Base-by-base conservation (phyloP, 2,329 filamentous ascomycete species). In the Phyllosticta capitalensis region DNA sequence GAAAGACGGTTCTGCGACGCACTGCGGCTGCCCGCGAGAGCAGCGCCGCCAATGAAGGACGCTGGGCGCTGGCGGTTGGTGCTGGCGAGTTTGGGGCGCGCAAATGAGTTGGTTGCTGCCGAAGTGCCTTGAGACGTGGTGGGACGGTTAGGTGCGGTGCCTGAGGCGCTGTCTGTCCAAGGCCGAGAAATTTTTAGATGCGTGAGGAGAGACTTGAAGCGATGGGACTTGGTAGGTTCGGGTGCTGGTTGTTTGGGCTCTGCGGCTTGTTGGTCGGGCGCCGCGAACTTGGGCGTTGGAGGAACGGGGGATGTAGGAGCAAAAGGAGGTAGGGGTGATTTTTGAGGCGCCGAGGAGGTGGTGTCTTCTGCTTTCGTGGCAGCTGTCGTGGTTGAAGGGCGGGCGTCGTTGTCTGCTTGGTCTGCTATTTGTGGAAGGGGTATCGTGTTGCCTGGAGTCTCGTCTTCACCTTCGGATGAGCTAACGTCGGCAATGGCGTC, bases 271-370 rank as follows among this genome's bases (percentile, higher is more conserved):
- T 54, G 21, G 53, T 28, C 19, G 53, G 53, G 21, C 20, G 33
- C 6, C 20, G 5, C 20, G 22, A 22, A 26, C 20, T 52, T 26
- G 50, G 20, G 50, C 10, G 50, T 61, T 14, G 60, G 60, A 45
- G 54, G 52, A 28, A 22, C 30, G 26, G 65, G 62, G 6, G 68
- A 68, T 9, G 62, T 67, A 30, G 67, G 69, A 4, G 67, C 67
- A 19, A 53, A 52, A 48, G 56, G 67, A 66, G 5, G 66, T 67
- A 7, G 67, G 68, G 10, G 64, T 63, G 6, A 62, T 58, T 20
- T 65, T 62, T 17, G 61, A 9, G 3, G 55, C 21, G 14, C 28
- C 19, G 21, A 63, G 51, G 9, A 64, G 56, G 9, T 64, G 60
- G 22, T 58, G n/a, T n/a, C n/a, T 53, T 10, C 26, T 55, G 26